Evolutionary conservation across 805 yeast species (phyloP).

Genomic region (Wickerhamomyces xylosicus): DNA sequence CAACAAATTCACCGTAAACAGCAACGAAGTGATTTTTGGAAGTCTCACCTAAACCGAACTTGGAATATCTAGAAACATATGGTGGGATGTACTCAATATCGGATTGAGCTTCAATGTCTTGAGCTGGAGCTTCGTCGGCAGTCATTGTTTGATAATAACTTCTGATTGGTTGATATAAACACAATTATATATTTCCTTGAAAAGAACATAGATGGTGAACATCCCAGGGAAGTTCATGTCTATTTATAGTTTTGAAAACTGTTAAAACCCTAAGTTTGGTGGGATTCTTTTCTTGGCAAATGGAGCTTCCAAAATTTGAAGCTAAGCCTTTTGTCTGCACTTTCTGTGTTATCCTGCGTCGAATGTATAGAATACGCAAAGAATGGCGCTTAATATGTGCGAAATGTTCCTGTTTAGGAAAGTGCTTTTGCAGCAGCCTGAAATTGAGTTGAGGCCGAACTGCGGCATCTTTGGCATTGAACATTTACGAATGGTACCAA

Average conservation of each 20-base stretch:
- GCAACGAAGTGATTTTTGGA: slow-evolving; percentile 56
- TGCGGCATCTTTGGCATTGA: too few species aligned
- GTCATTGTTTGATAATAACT: slow-evolving; percentile 1
- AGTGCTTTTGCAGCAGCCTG: too few species aligned
- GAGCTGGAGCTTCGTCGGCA: slow-evolving; percentile 7
- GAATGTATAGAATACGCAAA: too few species aligned
- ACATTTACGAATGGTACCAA: too few species aligned
- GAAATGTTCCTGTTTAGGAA: too few species aligned
- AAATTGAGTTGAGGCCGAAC: too few species aligned
- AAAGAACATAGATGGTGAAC: background rate
- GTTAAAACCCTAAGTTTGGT: slow-evolving; percentile 5
- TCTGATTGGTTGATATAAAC: background rate
- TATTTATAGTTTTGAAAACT: slow-evolving; percentile 7
- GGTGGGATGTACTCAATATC: slow-evolving; percentile 29
- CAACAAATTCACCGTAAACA: slow-evolving; percentile 72
- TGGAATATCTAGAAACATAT: slow-evolving; percentile 22
- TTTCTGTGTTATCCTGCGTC: too few species aligned
- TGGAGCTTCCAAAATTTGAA: too few species aligned
- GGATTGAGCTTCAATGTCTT: slow-evolving; percentile 31
- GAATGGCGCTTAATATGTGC: too few species aligned
- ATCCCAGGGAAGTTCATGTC: slow-evolving; percentile 3
- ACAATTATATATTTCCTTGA: background rate
- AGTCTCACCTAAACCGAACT: slow-evolving; percentile 30
- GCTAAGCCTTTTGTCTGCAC: too few species aligned
- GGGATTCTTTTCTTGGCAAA: too few species aligned